Base-by-base conservation (phyloP, 2,329 filamentous ascomycete species). In the Cladosporium colombiae region DNA sequence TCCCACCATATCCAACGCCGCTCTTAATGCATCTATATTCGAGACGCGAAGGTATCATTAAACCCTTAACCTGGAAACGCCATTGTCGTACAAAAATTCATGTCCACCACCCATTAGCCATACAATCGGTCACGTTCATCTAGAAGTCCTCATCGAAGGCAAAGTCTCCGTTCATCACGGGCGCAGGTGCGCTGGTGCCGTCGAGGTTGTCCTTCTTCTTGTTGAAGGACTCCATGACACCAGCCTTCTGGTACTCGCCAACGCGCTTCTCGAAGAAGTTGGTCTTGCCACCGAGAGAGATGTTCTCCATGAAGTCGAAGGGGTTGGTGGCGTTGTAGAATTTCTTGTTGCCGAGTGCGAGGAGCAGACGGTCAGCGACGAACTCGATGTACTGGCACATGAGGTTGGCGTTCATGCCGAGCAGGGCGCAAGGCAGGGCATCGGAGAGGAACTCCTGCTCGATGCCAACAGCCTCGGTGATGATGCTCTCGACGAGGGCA, bases 311-410 rank as follows among this genome's bases (percentile, higher is more conserved):
- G 82, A 99, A 99, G 86, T 99, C 95, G 79, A 99, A 99, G 78
- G 95, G 95, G 84, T 99, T 99, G 79, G 89, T 87, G 29, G 90
- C 85, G 78, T 95, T 91, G 88, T 96, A 99, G 75, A 91, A 85
- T 86, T 97, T 98, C 74, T 91, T 87, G 81, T 97, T 97, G 76
- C 95, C 95, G 56, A 99, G 91, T 35, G 95, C 89, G 66, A 98
- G 84, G 40, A 99, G 88, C 40, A 99, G 90, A 74, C 95, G 91
- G 80, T 99, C 95, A 70, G 95, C 95, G 58, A 99, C 95, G 74
- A 99, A 99, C 87, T 99, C 95, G 73, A 99, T 99, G 86, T 99
- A 99, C 83, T 98, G 94, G 86, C 96, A 96, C 95, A 99, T 99
- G 73, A 99, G 87, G 72, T 85, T 91, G 64, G 93, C 81, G 85